These are phyloP conservation scores for Pichia manshurica DNA, from an alignment of 805 yeast genomes.

Conservation along the genomic window DNA sequence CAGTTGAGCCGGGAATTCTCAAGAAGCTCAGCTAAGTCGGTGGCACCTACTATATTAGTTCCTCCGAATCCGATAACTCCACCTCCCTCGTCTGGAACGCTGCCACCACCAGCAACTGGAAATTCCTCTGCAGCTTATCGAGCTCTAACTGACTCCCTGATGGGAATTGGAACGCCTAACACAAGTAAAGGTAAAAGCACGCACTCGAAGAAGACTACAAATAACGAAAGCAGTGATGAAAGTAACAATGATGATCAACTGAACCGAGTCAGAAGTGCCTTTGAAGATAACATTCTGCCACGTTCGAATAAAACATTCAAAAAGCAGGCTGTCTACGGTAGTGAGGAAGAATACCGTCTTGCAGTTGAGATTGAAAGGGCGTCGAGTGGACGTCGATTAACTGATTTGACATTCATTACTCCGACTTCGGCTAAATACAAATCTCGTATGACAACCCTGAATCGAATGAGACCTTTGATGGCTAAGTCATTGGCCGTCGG, in stretches of 20 bases:
- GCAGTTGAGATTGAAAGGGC: conserved; percentile 9
- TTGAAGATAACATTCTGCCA: conserved; percentile 6
- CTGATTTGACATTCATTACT: conserved; percentile 28
- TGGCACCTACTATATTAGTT: neutral
- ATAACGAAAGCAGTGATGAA: neutral
- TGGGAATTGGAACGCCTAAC: neutral
- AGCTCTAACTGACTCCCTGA: neutral
- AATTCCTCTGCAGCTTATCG: neutral
- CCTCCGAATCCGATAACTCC: neutral
- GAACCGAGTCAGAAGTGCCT: neutral
- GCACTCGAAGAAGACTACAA: neutral
- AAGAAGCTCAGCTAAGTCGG: neutral
- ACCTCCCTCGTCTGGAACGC: neutral
- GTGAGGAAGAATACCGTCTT: conserved; percentile 4
- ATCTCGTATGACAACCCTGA: conserved; percentile 29
- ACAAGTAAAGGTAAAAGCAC: neutral
- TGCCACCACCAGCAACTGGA: neutral
- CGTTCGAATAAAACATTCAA: neutral
- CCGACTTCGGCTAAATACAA: conserved; percentile 10
- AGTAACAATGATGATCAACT: neutral
- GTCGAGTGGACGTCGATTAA: conserved; percentile 29
- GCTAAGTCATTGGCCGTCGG: conserved; percentile 41
- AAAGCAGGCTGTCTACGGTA: neutral
- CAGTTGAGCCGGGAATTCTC: conserved; percentile 12
- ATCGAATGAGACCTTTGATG: conserved; percentile 41